Evolutionary conservation across 352 stramenopile species (phyloP).

Genomic region (Phytophthora sansomeana): DNA sequence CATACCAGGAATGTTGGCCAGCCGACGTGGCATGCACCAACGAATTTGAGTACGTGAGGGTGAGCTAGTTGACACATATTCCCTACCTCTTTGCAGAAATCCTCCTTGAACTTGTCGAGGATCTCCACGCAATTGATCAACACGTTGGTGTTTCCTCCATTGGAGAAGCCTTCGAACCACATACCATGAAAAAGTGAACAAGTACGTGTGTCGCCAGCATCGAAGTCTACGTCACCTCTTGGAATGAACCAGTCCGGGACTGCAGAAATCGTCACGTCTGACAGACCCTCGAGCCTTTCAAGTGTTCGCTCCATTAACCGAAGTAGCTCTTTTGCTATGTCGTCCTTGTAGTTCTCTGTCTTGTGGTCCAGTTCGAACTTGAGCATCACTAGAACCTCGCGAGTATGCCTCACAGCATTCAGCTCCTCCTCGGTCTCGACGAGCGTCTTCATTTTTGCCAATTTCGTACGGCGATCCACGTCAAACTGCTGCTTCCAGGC

Average conservation of each 20-base stretch:
- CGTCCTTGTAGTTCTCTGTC: neutral
- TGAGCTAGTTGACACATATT: conserved; percentile 1
- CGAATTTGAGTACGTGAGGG: conserved; percentile 2
- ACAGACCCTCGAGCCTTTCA: neutral
- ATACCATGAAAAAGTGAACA: neutral
- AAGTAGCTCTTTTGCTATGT: neutral
- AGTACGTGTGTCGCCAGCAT: neutral
- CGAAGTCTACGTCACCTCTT: conserved; percentile 5
- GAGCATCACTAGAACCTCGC: conserved; percentile 6
- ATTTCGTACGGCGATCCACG: neutral
- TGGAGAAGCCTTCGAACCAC: neutral
- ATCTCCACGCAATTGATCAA: conserved; percentile 15
- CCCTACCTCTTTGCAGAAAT: conserved; percentile 10
- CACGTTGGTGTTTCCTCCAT: neutral
- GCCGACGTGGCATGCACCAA: conserved; percentile 11
- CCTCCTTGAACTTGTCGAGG: conserved; percentile 5
- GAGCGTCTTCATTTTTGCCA: neutral
- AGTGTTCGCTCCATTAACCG: conserved; percentile 1
- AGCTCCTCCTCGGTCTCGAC: neutral
- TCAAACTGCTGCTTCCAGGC: neutral
- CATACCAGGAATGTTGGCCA: conserved; percentile 5
- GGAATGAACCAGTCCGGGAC: conserved; percentile 10
- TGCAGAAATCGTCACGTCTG: neutral
- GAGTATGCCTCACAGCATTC: neutral
- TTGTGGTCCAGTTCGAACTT: conserved; percentile 14